Percentiles rank a stretch among this genome's conserved stretches.
These are phyloP conservation scores for Geum urbanum DNA, from an alignment of 306 rosid species.

Conservation along the genomic window DNA sequence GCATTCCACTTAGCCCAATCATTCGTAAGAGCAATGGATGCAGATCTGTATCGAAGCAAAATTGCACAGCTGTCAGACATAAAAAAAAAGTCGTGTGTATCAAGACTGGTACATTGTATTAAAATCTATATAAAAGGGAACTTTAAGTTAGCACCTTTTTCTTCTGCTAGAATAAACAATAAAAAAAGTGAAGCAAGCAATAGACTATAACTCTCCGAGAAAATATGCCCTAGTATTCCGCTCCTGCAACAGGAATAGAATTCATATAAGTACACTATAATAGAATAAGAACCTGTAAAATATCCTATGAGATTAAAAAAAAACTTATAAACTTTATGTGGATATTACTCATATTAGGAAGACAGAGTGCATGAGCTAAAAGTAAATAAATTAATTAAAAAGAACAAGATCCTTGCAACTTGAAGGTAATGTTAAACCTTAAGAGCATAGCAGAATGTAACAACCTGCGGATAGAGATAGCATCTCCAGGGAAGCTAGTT, in stretches of 20 bases:
- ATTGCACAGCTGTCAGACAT: not conserved
- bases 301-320: not conserved
- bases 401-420: not conserved
- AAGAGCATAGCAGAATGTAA: not conserved
- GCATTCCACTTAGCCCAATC: slow-evolving; percentile 34
- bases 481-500: slow-evolving; percentile 18
- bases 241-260: slow-evolving; percentile 40
- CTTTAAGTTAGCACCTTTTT: slow-evolving; percentile 45
- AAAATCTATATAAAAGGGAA: not conserved
- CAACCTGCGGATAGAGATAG: slow-evolving; percentile 45
- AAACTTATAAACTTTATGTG: no score
- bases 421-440: not conserved
- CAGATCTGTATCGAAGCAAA: slow-evolving; percentile 53
- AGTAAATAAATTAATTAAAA: not conserved
- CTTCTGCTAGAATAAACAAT: slow-evolving; percentile 56
- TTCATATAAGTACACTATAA: slow-evolving; percentile 10
- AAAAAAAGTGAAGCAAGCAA: slow-evolving; percentile 54
- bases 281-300: slow-evolving; percentile 9
- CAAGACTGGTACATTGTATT: not conserved
- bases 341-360: no score
- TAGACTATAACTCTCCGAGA: slow-evolving; percentile 47
- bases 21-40: slow-evolving; percentile 41
- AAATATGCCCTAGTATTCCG: slow-evolving; percentile 51
- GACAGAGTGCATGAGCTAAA: not conserved
- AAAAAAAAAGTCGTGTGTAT: not conserved